These are phyloP conservation scores for Debaryomyces singareniensis DNA, from an alignment of 1,139 yeast species.

Conservation along the genomic window DNA sequence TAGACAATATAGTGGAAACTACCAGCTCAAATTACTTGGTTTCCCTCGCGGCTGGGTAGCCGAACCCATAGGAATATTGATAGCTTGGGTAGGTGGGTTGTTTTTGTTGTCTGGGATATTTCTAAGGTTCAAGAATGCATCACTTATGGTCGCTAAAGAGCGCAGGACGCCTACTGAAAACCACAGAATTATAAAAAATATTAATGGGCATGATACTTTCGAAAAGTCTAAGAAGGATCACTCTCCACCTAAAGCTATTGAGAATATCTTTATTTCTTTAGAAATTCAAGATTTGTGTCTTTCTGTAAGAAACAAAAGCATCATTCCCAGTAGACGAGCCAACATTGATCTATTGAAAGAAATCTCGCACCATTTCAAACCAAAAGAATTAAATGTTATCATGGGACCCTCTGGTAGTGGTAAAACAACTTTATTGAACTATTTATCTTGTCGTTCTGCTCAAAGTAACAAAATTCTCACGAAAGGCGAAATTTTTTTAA, in stretches of 20 bases:
- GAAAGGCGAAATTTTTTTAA: constrained; percentile 19
- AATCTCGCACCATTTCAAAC: constrained; percentile 51
- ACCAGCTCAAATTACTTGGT: constrained; percentile 53
- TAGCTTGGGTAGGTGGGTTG: constrained; percentile 57
- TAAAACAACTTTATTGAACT: constrained; percentile 66
- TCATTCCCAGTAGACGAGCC: not conserved
- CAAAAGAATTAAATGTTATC: constrained; percentile 67
- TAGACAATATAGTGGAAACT: constrained; percentile 45
- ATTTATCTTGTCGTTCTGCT: constrained; percentile 57
- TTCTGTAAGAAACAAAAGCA: constrained; percentile 10
- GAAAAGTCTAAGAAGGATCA: not conserved
- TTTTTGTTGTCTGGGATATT: constrained; percentile 42
- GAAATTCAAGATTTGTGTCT: constrained; percentile 15
- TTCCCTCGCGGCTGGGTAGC: constrained; percentile 61
- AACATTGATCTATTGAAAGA: constrained; percentile 27
- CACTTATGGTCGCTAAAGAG: constrained; percentile 46
- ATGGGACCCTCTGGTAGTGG: constrained; percentile 93
- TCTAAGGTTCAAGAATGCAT: constrained; percentile 43
- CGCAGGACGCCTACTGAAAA: constrained; percentile 26
- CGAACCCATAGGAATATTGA: constrained; percentile 54
- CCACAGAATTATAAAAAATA: constrained; percentile 6
- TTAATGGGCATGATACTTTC: constrained; percentile 1
- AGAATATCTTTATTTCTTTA: constrained; percentile 11
- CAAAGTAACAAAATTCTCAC: constrained; percentile 17
- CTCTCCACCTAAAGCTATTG: not conserved